Evolutionary conservation across 1,284 basidiomycete species (phyloP).

Genomic region (Fomitopsis schrenkii): DNA sequence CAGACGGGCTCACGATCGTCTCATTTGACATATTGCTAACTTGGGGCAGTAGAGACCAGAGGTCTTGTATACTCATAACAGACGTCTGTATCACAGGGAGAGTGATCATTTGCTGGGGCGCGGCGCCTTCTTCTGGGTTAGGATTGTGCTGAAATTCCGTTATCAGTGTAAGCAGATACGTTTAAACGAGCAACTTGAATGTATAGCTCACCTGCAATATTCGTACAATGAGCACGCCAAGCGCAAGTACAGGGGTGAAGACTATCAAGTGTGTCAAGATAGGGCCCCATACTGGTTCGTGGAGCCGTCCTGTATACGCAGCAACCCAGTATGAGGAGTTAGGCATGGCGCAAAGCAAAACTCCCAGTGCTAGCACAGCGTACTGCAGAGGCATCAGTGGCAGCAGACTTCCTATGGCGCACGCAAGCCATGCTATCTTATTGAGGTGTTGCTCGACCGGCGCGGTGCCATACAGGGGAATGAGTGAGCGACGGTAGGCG

Average conservation of each 20-base stretch:
- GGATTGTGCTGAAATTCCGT: not conserved
- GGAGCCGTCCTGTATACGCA: slow-evolving; percentile 48
- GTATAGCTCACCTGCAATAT: slow-evolving; percentile 37
- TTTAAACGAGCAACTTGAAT: not conserved
- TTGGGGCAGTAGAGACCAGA: slow-evolving; percentile 22
- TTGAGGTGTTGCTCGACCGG: slow-evolving; percentile 45
- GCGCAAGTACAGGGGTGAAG: slow-evolving; percentile 50
- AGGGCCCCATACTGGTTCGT: slow-evolving; percentile 53
- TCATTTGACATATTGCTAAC: slow-evolving; percentile 7
- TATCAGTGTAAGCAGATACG: not conserved
- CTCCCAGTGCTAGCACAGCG: slow-evolving; percentile 37
- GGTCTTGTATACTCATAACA: slow-evolving; percentile 24
- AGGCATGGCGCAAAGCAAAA: slow-evolving; percentile 51
- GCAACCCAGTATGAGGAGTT: slow-evolving; percentile 60
- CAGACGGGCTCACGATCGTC: not conserved
- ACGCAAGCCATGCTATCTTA: slow-evolving; percentile 38
- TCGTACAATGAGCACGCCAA: slow-evolving; percentile 41
- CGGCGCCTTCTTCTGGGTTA: not conserved
- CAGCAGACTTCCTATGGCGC: slow-evolving; percentile 31
- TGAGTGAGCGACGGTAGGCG: slow-evolving; percentile 48
- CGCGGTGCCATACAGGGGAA: slow-evolving; percentile 54
- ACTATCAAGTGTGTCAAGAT: slow-evolving; percentile 51
- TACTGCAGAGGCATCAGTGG: slow-evolving; percentile 28
- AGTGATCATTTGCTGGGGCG: slow-evolving; percentile 23
- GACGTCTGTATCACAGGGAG: slow-evolving; percentile 27